Conservation (phyloP, 805 yeast species). For the Ogataea paradorogensis region DNA sequence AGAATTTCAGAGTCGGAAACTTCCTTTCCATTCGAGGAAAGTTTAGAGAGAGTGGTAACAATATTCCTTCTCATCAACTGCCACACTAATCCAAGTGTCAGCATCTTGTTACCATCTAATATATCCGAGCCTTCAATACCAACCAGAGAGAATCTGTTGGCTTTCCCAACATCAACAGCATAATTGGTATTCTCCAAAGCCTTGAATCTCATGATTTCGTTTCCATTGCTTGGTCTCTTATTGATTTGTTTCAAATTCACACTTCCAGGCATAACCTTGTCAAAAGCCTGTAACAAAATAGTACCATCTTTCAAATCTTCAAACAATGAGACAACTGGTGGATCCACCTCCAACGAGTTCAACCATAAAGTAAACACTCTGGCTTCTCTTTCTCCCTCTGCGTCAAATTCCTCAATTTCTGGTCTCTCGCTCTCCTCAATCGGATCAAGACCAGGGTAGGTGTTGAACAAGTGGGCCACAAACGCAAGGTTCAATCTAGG, state of each 20-base stretch:
- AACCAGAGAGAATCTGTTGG: conserved; percentile 86
- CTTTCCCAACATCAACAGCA: conserved; percentile 95
- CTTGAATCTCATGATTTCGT: conserved; percentile 83
- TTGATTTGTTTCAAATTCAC: conserved; percentile 78
- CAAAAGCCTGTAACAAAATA: conserved; percentile 85
- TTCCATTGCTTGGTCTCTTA: conserved; percentile 73
- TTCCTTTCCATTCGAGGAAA: conserved; percentile 71
- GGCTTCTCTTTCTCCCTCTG: conserved; percentile 99
- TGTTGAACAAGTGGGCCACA: conserved; percentile 95
- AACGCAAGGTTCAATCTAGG: conserved; percentile 95
- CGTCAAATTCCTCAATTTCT: conserved; percentile 96
- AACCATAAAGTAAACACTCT: conserved; percentile 97
- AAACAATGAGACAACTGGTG: conserved; percentile 85
- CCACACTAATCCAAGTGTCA: conserved; percentile 94
- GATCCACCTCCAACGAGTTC: conserved; percentile 93
- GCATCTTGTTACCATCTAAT: conserved; percentile 84
- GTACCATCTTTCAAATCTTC: conserved; percentile 95
- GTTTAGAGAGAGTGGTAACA: conserved; percentile 70
- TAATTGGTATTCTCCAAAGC: conserved; percentile 97
- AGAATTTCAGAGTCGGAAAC: conserved; percentile 82
- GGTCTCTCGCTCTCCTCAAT: conserved; percentile 87
- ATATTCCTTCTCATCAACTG: conserved; percentile 98
- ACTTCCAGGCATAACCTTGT: conserved; percentile 92
- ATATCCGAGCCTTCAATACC: conserved; percentile 99
- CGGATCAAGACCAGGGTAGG: conserved; percentile 95